phyloP scores from a whole-genome alignment of 495 filamentous ascomycete genomes.

The Xylaria venustula region DNA sequence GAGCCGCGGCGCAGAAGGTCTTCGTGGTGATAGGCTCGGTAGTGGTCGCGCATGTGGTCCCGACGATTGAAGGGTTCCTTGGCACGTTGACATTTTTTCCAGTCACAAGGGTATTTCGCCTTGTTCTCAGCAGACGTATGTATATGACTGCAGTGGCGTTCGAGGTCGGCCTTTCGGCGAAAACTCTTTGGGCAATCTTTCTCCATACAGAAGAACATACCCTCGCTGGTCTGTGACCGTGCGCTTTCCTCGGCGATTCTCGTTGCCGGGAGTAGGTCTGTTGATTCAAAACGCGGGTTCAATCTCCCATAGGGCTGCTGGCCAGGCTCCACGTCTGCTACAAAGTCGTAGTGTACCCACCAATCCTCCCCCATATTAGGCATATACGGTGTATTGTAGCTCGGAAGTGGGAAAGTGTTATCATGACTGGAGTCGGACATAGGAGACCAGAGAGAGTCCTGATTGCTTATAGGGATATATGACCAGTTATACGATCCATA shows the following conservation, averaged over 20 bases:
- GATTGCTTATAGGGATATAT: not conserved
- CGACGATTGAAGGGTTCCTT: conserved; percentile 37
- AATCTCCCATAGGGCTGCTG: conserved; percentile 24
- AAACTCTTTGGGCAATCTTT: conserved; percentile 36
- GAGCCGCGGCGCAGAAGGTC: conserved; percentile 39
- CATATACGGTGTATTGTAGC: not conserved
- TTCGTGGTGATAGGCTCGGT: conserved; percentile 49
- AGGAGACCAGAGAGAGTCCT: not conserved
- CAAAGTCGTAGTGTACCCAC: conserved; percentile 20
- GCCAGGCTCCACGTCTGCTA: conserved; percentile 13
- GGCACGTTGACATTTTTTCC: conserved; percentile 36
- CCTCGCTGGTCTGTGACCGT: conserved; percentile 10
- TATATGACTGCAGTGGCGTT: conserved; percentile 41
- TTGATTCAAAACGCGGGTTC: conserved; percentile 10
- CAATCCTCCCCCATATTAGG: not conserved
- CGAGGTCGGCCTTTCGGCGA: conserved; percentile 46
- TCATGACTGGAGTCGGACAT: not conserved
- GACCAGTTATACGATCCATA: not conserved
- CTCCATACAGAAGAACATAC: conserved; percentile 22
- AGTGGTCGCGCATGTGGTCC: conserved; percentile 51
- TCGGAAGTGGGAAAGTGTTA: not conserved
- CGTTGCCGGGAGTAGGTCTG: conserved; percentile 7
- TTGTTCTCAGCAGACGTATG: conserved; percentile 37
- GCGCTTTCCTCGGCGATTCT: conserved; percentile 13
- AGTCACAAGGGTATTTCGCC: conserved; percentile 41